Evolutionary conservation across 495 filamentous ascomycete genomes (phyloP), one percentile per base, ranked within the genome.

Genomic region (Emericellopsis terricola): DNA sequence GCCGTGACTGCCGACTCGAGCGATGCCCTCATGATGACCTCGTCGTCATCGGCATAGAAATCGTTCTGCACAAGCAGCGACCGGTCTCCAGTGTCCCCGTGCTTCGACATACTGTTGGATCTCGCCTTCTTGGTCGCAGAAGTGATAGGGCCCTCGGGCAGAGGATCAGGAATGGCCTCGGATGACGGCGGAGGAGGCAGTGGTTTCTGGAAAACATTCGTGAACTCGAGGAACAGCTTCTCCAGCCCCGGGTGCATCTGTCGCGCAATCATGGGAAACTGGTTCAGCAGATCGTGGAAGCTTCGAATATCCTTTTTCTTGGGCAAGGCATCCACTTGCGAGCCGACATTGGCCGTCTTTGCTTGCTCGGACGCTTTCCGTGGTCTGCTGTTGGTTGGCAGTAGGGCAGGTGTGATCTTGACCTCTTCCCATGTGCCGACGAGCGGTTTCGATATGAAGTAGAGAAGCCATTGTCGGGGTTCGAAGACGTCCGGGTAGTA

Each of bases 211-310:
- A 94, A 76, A 28, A 85, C 78, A 28, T 69, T 71, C 6, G 73
- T 77, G 52, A 96, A 94, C 39, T 94, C 83, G 32, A 74, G 76
- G 43, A 96, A 94, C 27, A 99, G 52, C 51, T 80, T 71, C 49
- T 96, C 85, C 14, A 99, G 56, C 0, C 91, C 91, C 2, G 76
- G 70, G 46, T 94, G 82, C 87, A 96, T 94, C 55, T 96, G 91
- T 38, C 81, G 69, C 20, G 89, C 86, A 42, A 99, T 99, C 69
- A 91, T 84, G 8, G 91, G 91, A 39, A 94, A 99, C 39, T 84
- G 68, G 39, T 83, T 81, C 26, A 99, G 65, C 29, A 99, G 64
- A 37, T 96, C 89, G 34, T 78, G 79, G 52, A 99, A 96, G 2
- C 69, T 77, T 49, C 73, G 81, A 40, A 99, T 77, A 42, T 92